phyloP scores from a whole-genome alignment of 2,329 filamentous ascomycete species.

The Paecilomyces formosus region DNA sequence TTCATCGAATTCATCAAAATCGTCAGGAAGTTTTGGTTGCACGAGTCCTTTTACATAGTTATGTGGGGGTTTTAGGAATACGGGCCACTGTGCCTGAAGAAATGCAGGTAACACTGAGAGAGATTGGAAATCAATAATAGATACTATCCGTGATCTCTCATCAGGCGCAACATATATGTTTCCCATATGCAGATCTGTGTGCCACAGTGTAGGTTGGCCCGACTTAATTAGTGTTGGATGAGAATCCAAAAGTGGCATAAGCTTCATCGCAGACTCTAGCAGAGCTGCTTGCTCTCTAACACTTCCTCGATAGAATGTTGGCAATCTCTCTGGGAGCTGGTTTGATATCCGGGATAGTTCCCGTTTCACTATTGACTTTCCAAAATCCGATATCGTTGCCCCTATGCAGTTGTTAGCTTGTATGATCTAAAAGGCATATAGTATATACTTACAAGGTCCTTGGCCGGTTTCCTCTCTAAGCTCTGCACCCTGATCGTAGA shows the following conservation, averaged over 20 bases:
- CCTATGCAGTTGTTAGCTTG: neutral
- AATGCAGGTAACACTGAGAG: conserved; percentile 18
- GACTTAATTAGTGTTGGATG: neutral
- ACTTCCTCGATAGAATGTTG: neutral
- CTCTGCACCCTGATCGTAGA: neutral
- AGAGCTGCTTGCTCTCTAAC: neutral
- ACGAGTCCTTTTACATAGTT: neutral
- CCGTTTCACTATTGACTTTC: neutral
- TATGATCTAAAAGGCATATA: neutral
- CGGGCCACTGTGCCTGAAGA: conserved; percentile 19
- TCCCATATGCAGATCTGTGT: neutral
- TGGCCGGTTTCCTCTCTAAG: neutral
- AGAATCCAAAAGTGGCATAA: neutral
- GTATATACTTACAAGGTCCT: neutral
- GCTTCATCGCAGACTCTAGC: neutral
- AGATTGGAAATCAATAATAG: conserved; percentile 18
- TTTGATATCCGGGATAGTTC: neutral
- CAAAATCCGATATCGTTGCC: neutral
- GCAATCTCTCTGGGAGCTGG: neutral
- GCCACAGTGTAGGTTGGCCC: neutral
- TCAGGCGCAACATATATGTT: neutral
- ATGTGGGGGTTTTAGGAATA: conserved; percentile 15
- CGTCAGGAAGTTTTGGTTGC: neutral
- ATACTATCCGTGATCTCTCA: conserved; percentile 9
- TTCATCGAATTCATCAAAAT: too few species aligned